Conservation (phyloP, 345 rosid species). For the Boechera retrofracta region DNA sequence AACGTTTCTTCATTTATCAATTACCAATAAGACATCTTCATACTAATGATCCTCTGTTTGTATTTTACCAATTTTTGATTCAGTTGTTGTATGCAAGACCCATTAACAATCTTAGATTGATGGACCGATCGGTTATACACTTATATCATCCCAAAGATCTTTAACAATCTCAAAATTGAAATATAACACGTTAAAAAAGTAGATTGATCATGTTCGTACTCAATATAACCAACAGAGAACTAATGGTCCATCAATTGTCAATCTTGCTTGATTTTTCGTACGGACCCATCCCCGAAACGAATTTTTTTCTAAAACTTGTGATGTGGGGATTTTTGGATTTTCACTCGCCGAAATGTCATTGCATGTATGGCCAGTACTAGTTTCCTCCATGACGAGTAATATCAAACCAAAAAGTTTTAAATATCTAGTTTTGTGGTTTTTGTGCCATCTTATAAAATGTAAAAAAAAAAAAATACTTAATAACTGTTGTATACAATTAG, state of each 20-base stretch:
- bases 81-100: not conserved
- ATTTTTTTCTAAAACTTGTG: not conserved
- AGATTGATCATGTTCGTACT: no score
- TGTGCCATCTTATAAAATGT: not conserved
- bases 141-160: not conserved
- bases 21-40: not conserved
- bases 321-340: not conserved
- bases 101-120: not conserved
- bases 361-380: not conserved
- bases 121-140: no score
- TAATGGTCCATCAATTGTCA: not conserved
- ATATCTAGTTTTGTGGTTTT: not conserved
- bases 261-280: not conserved
- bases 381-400: not conserved
- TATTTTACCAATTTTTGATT: not conserved
- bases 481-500: not conserved
- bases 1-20: not conserved
- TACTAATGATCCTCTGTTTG: not conserved
- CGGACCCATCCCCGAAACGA: not conserved
- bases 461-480: not conserved
- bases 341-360: not conserved
- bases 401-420: not conserved
- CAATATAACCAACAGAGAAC: not conserved
- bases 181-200: not conserved
- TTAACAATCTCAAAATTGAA: constrained; percentile 7